These are phyloP conservation scores for Aspergillus flavus DNA, from an alignment of 2,329 filamentous ascomycete species.

Conservation along the genomic window DNA sequence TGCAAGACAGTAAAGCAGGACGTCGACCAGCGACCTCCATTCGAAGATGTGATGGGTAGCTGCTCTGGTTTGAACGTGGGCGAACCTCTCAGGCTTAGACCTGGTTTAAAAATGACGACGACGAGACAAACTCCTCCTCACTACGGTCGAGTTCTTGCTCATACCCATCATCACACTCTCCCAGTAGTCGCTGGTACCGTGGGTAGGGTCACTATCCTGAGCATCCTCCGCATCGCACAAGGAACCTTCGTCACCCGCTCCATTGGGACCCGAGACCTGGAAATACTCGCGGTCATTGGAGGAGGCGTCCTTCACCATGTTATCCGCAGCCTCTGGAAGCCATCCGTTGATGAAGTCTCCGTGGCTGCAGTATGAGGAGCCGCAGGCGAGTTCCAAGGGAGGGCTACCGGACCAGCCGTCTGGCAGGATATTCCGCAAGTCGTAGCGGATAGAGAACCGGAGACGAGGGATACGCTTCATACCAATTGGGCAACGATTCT, in stretches of 20 bases:
- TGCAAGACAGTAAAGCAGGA: not conserved
- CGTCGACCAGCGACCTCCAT: not conserved
- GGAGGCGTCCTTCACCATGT: constrained; percentile 14
- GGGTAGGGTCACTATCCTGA: constrained; percentile 15
- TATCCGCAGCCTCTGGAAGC: constrained; percentile 16
- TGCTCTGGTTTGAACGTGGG: not conserved
- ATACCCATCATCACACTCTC: constrained; percentile 21
- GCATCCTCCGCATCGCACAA: not conserved
- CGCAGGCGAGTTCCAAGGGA: constrained; percentile 16
- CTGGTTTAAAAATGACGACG: not conserved
- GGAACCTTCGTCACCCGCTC: not conserved
- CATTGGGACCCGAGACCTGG: constrained; percentile 10
- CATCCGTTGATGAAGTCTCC: constrained; percentile 19
- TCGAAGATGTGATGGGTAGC: not conserved
- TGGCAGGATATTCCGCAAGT: constrained; percentile 17
- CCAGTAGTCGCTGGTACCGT: constrained; percentile 21
- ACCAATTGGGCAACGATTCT: constrained; percentile 18
- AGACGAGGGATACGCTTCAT: constrained; percentile 20
- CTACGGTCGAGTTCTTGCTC: not conserved
- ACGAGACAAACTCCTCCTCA: not conserved
- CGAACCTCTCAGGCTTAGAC: not conserved
- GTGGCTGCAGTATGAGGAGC: constrained; percentile 13
- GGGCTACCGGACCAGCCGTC: constrained; percentile 17
- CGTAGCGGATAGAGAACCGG: constrained; percentile 21
- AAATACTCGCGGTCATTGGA: constrained; percentile 9